Base-by-base conservation (phyloP, 2,329 filamentous ascomycete species). In the Sporothrix variecibatus region DNA sequence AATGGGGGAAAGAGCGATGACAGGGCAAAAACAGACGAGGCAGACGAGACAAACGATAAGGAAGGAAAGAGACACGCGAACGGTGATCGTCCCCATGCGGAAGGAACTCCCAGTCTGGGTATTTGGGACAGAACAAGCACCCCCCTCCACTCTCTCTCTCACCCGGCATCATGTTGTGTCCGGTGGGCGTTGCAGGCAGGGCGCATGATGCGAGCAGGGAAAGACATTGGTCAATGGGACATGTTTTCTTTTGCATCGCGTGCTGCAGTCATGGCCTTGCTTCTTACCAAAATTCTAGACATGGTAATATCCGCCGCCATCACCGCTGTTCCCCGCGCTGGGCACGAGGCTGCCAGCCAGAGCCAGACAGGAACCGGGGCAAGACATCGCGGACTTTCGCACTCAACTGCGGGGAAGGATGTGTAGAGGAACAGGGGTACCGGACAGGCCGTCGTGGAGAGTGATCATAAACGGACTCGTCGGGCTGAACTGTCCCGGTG, bases 271-370 rank as follows among this genome's bases (percentile, higher is more conserved):
- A n/a, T 34, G 28, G 23, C 23, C 51, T 11, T 56, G 20, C n/a
- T 23, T 17, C 20, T 23, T 8, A 23, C 51, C 51, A 23, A 9
- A 20, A n/a, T 53, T 53, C 17, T 23, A 11, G 51, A 23, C 51
- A 23, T 9, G 51, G 23, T 20, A 49, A 5, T 12, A 28, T 3
- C 6, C 38, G 62, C 62, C 38, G 62, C 38, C 62, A n/a, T 67
- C 23, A 38, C 62, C 38, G 62, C 38, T 23, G 38, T 67, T 67
- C 34, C 38, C 62, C 38, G 38, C 6, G 7, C 46, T 26, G 2
- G 34, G 58, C 58, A 67, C 62, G 62, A 67, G 62, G 62, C 62
- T 46, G 62, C n/a, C 20, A 34, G 62, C n/a, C 31, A 62, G 28
- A 62, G 62, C 1, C 40, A 28, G 62, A 46, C 62, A 28, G 20